A percentile compares a stretch with the other conserved stretches of the same genome.
Conservation (phyloP, 2,329 filamentous ascomycete species). For the Aspergillus sp. region DNA sequence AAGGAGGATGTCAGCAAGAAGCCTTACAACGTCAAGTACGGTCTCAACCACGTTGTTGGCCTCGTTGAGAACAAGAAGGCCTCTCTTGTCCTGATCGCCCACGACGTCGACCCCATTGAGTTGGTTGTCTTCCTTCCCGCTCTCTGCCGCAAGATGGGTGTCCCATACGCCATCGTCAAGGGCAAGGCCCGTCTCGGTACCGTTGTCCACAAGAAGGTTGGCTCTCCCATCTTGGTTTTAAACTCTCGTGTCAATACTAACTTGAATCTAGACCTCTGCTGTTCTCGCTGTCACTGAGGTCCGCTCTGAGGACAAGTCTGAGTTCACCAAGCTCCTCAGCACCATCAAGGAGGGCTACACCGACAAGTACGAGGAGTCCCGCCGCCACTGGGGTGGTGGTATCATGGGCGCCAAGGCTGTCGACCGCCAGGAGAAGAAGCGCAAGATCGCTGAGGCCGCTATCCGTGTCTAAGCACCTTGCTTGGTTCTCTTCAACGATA, state of each 20-base stretch:
- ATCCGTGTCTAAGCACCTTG: conserved; percentile 84
- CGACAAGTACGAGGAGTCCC: conserved; percentile 88
- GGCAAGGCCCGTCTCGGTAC: conserved; percentile 99
- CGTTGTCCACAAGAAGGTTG: conserved; percentile 98
- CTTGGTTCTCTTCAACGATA: conserved; percentile 23
- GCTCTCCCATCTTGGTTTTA: conserved; percentile 13
- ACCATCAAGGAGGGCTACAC: conserved; percentile 98
- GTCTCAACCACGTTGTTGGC: conserved; percentile 98
- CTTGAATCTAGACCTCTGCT: conserved; percentile 74
- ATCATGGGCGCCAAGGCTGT: conserved; percentile 98
- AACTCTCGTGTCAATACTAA: conserved; percentile 21
- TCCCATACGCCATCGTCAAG: conserved; percentile 99
- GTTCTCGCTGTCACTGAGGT: conserved; percentile 96
- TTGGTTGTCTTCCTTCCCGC: conserved; percentile 98
- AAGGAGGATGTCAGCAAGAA: conserved; percentile 99
- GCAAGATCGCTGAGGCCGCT: conserved; percentile 88
- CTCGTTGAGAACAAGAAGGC: conserved; percentile 99
- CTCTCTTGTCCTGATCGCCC: conserved; percentile 93
- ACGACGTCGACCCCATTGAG: conserved; percentile 99
- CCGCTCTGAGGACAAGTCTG: conserved; percentile 95
- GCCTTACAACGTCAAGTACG: conserved; percentile 99
- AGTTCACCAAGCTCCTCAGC: conserved; percentile 94
- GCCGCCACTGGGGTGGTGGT: conserved; percentile 97
- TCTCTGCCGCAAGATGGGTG: conserved; percentile 99
- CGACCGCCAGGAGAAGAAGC: conserved; percentile 75